Percentiles rank a stretch among this genome's conserved stretches.
phyloP scores from a whole-genome alignment of 2,329 filamentous ascomycete genomes.

The Epichloe sylvatica region DNA sequence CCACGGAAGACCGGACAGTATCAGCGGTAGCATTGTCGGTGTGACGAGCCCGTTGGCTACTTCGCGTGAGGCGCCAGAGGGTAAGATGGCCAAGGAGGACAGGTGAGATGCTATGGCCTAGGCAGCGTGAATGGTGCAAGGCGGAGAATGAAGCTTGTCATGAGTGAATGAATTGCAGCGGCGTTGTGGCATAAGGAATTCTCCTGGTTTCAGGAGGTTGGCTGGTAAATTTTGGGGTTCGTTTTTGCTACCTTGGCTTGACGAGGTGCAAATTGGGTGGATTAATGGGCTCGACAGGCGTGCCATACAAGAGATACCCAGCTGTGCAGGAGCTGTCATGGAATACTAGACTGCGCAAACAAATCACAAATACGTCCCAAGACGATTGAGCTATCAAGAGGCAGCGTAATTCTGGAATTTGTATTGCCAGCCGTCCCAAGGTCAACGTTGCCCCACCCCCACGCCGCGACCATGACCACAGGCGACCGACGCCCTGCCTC shows the following conservation, averaged over 20 bases:
- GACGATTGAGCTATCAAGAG: not conserved
- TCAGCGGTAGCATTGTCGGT: slow-evolving; percentile 58
- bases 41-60: slow-evolving; percentile 49
- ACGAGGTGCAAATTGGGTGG: not conserved
- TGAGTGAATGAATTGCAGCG: slow-evolving; percentile 1
- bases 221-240: not conserved
- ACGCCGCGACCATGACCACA: not conserved
- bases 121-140: slow-evolving; percentile 6
- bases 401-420: not conserved
- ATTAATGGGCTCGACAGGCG: not conserved
- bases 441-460: too few species aligned
- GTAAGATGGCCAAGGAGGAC: slow-evolving; percentile 19
- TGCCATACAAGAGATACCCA: slow-evolving; percentile 6
- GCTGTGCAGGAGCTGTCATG: slow-evolving; percentile 4
- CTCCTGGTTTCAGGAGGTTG: not conserved
- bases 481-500: not conserved
- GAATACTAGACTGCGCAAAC: not conserved
- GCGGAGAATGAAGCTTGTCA: not conserved
- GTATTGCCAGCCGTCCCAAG: too few species aligned
- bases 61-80: slow-evolving; percentile 30
- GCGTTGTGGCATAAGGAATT: slow-evolving; percentile 1
- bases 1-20: slow-evolving; percentile 69
- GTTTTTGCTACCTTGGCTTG: not conserved
- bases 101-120: slow-evolving; percentile 13
- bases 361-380: too few species aligned